A percentile compares a stretch with the other conserved stretches of the same genome.
phyloP scores from a whole-genome alignment of 2,329 filamentous ascomycete species.

The Beauveria caledonica region DNA sequence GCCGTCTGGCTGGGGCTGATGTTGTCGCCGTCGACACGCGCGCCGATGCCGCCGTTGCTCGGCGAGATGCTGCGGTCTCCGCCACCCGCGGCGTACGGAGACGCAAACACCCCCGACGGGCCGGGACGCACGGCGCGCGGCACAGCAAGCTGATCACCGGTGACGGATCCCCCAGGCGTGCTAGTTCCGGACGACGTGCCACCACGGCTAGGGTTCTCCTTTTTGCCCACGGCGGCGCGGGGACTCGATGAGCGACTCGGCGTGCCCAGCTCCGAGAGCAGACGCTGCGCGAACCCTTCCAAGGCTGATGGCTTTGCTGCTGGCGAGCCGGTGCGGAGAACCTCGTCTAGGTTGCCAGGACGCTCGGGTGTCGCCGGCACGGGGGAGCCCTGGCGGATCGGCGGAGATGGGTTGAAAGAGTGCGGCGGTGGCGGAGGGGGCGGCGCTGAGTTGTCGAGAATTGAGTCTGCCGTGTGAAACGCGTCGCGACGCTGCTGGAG shows the following conservation, averaged over 20 bases:
- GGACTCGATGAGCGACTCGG: conserved; percentile 44
- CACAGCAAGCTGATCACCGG: conserved; percentile 18
- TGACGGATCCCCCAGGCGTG: conserved; percentile 21
- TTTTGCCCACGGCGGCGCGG: conserved; percentile 25
- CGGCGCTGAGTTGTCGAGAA: conserved; percentile 28
- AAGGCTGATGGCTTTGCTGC: conserved; percentile 45
- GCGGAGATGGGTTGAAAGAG: not conserved
- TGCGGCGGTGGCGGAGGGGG: not conserved
- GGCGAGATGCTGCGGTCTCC: conserved; percentile 35
- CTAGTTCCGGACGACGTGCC: conserved; percentile 20
- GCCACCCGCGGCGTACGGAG: not conserved
- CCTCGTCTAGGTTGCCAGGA: conserved; percentile 32
- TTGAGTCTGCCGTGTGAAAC: conserved; percentile 51
- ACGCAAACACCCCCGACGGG: conserved; percentile 9
- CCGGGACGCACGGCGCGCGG: conserved; percentile 26
- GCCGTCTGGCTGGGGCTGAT: conserved; percentile 43
- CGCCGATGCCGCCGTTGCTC: conserved; percentile 22
- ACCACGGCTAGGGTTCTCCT: conserved; percentile 34
- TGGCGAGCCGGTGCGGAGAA: conserved; percentile 41
- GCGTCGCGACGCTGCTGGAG: conserved; percentile 57
- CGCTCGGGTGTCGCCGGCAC: conserved; percentile 33
- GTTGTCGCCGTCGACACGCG: conserved; percentile 24
- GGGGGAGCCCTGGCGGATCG: conserved; percentile 21
- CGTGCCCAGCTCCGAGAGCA: conserved; percentile 51
- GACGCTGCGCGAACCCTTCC: conserved; percentile 54